Evolutionary conservation across 768 basidiomycete genomes (phyloP).

Genomic region (Calvatia gigantea): DNA sequence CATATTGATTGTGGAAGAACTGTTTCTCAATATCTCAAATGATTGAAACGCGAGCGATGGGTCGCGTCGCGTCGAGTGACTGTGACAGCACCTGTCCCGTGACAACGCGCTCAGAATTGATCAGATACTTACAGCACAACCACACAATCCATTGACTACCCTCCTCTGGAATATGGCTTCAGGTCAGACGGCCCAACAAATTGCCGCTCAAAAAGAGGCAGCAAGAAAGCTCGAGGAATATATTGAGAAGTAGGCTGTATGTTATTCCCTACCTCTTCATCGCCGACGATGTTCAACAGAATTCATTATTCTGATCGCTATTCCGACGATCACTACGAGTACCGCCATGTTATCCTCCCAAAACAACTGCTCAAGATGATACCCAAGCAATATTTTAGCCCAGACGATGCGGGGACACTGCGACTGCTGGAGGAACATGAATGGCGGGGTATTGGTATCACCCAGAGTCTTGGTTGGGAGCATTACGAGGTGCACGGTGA

Average conservation of each 20-base stretch:
- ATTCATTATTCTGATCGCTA: slow-evolving; percentile 93
- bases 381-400: slow-evolving; percentile 80
- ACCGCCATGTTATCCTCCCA: slow-evolving; percentile 95
- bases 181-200: slow-evolving; percentile 25
- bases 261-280: slow-evolving; percentile 15
- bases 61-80: slow-evolving; percentile 4
- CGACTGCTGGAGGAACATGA: slow-evolving; percentile 83
- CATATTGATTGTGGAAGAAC: neutral
- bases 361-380: slow-evolving; percentile 93
- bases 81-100: neutral
- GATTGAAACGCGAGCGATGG: neutral
- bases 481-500: slow-evolving; percentile 96
- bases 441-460: slow-evolving; percentile 96
- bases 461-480: slow-evolving; percentile 95
- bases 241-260: slow-evolving; percentile 59
- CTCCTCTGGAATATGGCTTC: slow-evolving; percentile 23
- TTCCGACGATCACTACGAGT: slow-evolving; percentile 90
- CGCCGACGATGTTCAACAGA: slow-evolving; percentile 35
- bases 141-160: neutral
- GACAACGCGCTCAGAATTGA: slow-evolving; percentile 3
- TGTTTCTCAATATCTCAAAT: neutral
- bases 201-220: slow-evolving; percentile 35
- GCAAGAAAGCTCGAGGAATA: slow-evolving; percentile 67
- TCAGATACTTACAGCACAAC: slow-evolving; percentile 4
- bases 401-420: slow-evolving; percentile 71